Evolutionary conservation across 352 stramenopile genomes (phyloP), one percentile per base, ranked within the genome.

Genomic region (Nothophytophthora sp.): DNA sequence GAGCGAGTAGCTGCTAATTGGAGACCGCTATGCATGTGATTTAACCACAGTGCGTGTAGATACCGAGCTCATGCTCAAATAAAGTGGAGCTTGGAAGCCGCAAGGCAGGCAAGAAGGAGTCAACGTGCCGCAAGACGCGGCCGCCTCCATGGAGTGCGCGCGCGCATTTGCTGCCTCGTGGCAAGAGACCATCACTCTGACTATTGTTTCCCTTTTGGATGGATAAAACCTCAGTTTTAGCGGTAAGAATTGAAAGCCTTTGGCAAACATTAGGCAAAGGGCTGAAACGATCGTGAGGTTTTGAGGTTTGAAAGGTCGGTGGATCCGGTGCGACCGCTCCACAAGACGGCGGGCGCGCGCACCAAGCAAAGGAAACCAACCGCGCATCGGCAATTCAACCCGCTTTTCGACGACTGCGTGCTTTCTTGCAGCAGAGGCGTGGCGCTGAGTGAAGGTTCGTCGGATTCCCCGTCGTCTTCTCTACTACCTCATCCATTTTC

Each of bases 301-400:
- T 66, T 66, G 30, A 50, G 56, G 56, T 65, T 60, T 60, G 49
- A 44, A 16, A 50, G 41, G 46, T 60, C 28, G 35, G 50, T 76
- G 67, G 67, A 75, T 75, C 65, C 25, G 40, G n/a, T n/a, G 33
- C 55, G 61, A 28, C 48, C 32, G 58, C 55, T 63, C 54, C 52
- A 57, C 56, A 50, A 54, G 27, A 16, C 37, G 9, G 19, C 2
- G 24, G 18, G 13, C 20, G 20, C n/a, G n/a, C n/a, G n/a, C n/a
- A n/a, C n/a, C n/a, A n/a, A n/a, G n/a, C n/a, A n/a, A n/a, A n/a
- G n/a, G n/a, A n/a, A n/a, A n/a, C n/a, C n/a, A n/a, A n/a, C n/a
- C n/a, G n/a, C n/a, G n/a, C n/a, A n/a, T n/a, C n/a, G n/a, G n/a
- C 28, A 28, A 62, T 42, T 42, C 11, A 23, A 28, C 27, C 32